Base-by-base conservation (phyloP, 192 early-diverging fungal species). In the Coemansia sp. region DNA sequence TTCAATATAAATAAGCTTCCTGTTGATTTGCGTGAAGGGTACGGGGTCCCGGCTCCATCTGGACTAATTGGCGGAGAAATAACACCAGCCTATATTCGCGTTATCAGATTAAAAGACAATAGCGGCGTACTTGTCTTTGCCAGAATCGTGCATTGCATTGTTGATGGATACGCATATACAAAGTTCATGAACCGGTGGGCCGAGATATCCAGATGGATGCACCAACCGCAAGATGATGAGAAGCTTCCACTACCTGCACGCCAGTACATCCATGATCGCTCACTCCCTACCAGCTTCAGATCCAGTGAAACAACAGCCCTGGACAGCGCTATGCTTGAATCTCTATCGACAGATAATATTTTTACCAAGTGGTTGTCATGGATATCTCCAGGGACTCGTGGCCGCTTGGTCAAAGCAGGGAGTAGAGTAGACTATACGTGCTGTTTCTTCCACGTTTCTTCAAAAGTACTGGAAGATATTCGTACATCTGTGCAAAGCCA, bases 101-200 rank as follows among this genome's bases (percentile, higher is more conserved):
- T 65, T 0, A 42, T 69, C 7, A 26, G 72, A 10, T 42, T 68
- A 0, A 23, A 10, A n/a, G 67, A 69, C 9, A 68, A 65, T 40
- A 69, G 72, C 33, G 72, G 72, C 15, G 10, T 74, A 26, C 18
- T 64, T 21, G 2, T 74, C 10, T 74, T 60, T 58, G 26, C 37
- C 21, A 69, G 67, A 51, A 42, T 65, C 18, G 15, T 51, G 0
- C 67, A 74, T 20, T 65, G 49, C 58, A 28, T 64, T 7, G 49
- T 65, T 1, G 72, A 69, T 25, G 67, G 67, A 1, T 42, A 49
- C 20, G 67, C 62, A 21, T 64, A 40, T 20, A 64, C 48, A 9
- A 10, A 26, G 2, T 69, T 74, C 65, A 37, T 74, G 33, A 58
- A 60, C 8, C 67, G 62, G 2, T 74, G 72, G 67, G 66, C 62